phyloP scores from a whole-genome alignment of 192 early-diverging fungal genomes.

The Podila horticola region DNA sequence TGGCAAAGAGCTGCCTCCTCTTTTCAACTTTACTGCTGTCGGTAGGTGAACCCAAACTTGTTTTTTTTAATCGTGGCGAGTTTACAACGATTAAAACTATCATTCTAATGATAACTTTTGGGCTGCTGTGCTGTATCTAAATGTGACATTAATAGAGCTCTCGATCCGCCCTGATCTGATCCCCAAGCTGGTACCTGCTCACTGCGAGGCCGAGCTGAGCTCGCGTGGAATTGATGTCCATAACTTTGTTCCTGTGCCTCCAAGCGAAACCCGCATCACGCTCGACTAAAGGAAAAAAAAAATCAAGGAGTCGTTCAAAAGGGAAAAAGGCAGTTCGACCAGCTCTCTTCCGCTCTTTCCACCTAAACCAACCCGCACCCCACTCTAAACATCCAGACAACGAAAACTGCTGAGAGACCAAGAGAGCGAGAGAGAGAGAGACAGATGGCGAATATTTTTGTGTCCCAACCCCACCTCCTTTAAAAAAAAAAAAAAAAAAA shows the following conservation, averaged over 20 bases:
- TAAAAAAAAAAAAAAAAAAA: too few species aligned
- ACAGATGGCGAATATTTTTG: too few species aligned
- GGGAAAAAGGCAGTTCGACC: background rate
- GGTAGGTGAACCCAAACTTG: conserved; percentile 53
- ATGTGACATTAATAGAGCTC: conserved; percentile 67
- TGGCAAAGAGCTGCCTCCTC: conserved; percentile 84
- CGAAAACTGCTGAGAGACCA: too few species aligned
- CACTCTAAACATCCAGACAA: too few species aligned
- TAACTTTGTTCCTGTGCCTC: conserved; percentile 73
- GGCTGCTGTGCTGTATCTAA: conserved; percentile 8
- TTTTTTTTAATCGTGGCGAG: too few species aligned
- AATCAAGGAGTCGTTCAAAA: background rate
- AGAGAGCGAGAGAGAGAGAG: too few species aligned
- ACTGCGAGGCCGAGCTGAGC: conserved; percentile 70
- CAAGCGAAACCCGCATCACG: conserved; percentile 52
- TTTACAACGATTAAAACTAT: too few species aligned
- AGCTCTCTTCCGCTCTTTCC: background rate
- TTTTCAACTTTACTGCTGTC: conserved; percentile 90
- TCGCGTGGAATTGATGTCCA: conserved; percentile 80
- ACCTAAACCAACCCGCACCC: too few species aligned
- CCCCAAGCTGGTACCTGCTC: conserved; percentile 81
- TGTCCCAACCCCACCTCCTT: too few species aligned
- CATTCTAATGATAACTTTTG: too few species aligned
- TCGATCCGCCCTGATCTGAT: conserved; percentile 90
- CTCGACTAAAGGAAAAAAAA: conserved; percentile 52